Evolutionary conservation across 352 stramenopile species (phyloP), one percentile per base, ranked within the genome.

Genomic region (Pythium insidiosum): DNA sequence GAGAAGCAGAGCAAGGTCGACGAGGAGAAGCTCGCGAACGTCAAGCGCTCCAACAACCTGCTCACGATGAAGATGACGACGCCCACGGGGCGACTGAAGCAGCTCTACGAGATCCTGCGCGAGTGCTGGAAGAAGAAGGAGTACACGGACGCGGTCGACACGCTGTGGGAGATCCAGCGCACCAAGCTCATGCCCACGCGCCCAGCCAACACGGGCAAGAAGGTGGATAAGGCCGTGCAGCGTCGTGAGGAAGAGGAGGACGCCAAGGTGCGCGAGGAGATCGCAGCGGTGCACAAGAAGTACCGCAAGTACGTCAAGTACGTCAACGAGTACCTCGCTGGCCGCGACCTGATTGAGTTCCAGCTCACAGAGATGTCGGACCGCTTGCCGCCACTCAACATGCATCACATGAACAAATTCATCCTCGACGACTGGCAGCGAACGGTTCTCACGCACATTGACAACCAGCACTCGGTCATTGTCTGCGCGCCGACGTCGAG

Each of bases 371-470:
- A 88, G 34, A 92, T 92, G 80, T 88, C 75, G 34, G 80, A 92
- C 47, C 80, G 80, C 21, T 43, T 92, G 33, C 80, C 80, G 18
- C 80, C 80, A 30, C 70, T 92, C 26, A 92, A 92, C 59, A 90
- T 92, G 80, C 80, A 92, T 52, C 80, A 90, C 63, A 89, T 90
- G 78, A 90, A 88, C 71, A 88, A 90, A 51, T 94, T 95, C 40
- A 94, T 97, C 43, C 77, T 99, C 12, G 96, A 99, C 58, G 70
- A 91, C 61, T 99, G 96, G 96, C 96, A 99, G 73, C 96, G 95
- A 61, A 86, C 83, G 5, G 94, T 99, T 39, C 68, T 99, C 4
- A 50, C 38, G 6, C 87, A 97, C 48, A 97, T 99, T 56, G 96
- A 99, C 64, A 54, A 95, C 41, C 87, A 92, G 40, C 76, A 96